phyloP scores from a whole-genome alignment of 2,329 filamentous ascomycete genomes.

The Fusarium albidum region DNA sequence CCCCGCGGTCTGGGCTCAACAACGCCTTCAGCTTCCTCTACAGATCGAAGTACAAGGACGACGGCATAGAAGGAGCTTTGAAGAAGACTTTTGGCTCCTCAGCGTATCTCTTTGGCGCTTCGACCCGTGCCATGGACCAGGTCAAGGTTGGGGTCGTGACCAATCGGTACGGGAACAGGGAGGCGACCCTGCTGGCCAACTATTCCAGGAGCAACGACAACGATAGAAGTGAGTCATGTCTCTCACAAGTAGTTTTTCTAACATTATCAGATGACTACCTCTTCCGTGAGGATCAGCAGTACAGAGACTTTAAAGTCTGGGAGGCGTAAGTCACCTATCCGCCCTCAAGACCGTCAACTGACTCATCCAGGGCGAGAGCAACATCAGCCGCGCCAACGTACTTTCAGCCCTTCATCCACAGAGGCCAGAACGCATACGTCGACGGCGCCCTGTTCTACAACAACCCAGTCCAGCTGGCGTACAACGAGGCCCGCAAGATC shows the following conservation, averaged over 20 bases:
- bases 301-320: conserved; percentile 11
- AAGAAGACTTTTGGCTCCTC: background rate
- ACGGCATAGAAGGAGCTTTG: conserved; percentile 7
- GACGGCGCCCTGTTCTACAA: conserved; percentile 13
- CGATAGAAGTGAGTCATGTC: background rate
- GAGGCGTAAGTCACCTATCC: conserved; percentile 15
- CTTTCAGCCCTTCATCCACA: conserved; percentile 12
- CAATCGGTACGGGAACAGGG: background rate
- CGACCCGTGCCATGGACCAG: background rate
- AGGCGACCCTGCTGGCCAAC: conserved; percentile 11
- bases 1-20: background rate
- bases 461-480: conserved; percentile 11
- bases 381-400: conserved; percentile 15
- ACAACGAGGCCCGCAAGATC: conserved; percentile 6
- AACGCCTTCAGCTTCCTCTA: background rate
- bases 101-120: conserved; percentile 6
- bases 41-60: conserved; percentile 8
- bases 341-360: rapidly evolving
- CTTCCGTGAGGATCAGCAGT: conserved; percentile 5
- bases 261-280: conserved; percentile 9
- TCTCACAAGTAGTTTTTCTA: background rate
- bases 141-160: conserved; percentile 26
- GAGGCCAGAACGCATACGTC: background rate
- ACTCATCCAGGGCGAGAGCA: conserved; percentile 9
- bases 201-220: conserved; percentile 6